Base-by-base conservation (phyloP, 768 basidiomycete genomes). In the Hebeloma cylindrosporum region DNA sequence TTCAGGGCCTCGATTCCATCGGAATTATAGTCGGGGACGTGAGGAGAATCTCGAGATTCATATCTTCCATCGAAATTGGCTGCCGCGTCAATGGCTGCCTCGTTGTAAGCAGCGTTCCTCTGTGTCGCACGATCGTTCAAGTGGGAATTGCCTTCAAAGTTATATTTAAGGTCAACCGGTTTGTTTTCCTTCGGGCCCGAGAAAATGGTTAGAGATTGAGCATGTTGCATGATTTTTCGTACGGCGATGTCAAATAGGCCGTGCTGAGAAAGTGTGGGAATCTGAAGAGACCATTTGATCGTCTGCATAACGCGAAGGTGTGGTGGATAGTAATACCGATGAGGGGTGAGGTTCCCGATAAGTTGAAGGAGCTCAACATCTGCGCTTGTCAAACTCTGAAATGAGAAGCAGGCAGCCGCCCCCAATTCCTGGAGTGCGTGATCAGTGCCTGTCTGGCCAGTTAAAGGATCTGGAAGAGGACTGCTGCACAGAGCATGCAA, bases 401-500 rank as follows among this genome's bases (percentile, higher is more conserved):
- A 74, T 0, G 77, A 75, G 23, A 48, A 58, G 27, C 59, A 68
- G 7, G 59, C 47, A 6, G 71, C 67, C 0, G 71, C 72, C 8
- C 48, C 48, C 18, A 79, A 56, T 32, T 68, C 54, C 36, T 60
- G 51, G n/a, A 77, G 51, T 1, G 75, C 75, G 34, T 76, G 66
- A 30, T 73, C 67, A 1, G 68, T 67, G 4, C 77, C 77, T 0
- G 70, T 71, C 7, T 68, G 67, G n/a, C 53, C 51, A 0, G 69
- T 73, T n/a, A 79, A 59, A 3, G 73, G 71, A 54, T 79, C 77
- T n/a, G n/a, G n/a, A n/a, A n/a, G n/a, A n/a, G n/a, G n/a, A n/a
- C n/a, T n/a, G n/a, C n/a, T n/a, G n/a, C n/a, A n/a, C 2, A 75
- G 43, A n/a, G 72, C 70, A 33, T 79, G 78, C 11, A 79, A 60